These are phyloP conservation scores for Climacium dendroides DNA, from an alignment of 225 moss, liverwort and hornwort species.

Conservation along the genomic window DNA sequence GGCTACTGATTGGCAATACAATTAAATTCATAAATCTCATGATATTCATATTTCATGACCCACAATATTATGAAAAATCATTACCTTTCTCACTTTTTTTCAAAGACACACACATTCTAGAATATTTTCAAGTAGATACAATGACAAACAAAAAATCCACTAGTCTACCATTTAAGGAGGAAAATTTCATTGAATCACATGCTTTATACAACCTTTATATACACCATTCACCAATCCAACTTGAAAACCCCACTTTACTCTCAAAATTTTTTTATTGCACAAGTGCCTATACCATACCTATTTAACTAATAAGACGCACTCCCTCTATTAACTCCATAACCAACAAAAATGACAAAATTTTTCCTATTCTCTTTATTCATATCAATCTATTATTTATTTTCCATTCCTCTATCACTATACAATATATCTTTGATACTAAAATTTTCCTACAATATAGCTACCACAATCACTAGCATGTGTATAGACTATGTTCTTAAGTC, in stretches of 20 bases:
- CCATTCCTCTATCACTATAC: background rate
- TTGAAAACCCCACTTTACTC: background rate
- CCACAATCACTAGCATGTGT: no score
- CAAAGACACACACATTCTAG: background rate
- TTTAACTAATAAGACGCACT: background rate
- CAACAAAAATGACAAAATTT: background rate
- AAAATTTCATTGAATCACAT: background rate
- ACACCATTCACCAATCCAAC: background rate
- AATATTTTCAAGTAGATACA: background rate
- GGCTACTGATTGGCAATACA: background rate
- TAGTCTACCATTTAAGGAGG: rapidly evolving
- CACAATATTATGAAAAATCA: background rate
- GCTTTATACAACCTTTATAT: background rate
- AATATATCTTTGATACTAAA: background rate
- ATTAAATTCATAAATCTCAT: no score
- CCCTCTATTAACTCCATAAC: rapidly evolving
- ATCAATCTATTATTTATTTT: background rate
- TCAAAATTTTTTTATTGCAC: rapidly evolving
- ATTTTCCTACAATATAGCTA: background rate
- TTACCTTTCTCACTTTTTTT: background rate
- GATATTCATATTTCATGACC: rapidly evolving
- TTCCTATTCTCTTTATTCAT: rapidly evolving
- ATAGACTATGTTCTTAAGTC: no score
- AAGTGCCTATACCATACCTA: background rate
- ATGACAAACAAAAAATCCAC: background rate